These are phyloP conservation scores for Rubroshorea leprosula DNA, from an alignment of 345 rosid species.

Conservation along the genomic window DNA sequence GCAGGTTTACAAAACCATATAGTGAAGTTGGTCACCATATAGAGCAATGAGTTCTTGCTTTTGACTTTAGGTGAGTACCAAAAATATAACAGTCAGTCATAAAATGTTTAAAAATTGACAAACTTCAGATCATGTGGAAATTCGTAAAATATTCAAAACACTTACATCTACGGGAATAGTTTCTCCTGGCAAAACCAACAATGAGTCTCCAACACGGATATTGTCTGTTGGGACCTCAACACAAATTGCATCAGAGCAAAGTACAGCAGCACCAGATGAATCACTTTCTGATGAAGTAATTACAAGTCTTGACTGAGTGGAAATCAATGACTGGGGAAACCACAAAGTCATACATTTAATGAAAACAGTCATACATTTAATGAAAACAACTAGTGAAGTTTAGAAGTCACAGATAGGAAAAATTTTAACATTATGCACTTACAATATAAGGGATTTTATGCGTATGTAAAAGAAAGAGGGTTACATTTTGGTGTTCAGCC, in stretches of 20 bases:
- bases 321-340: constrained; percentile 74
- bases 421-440: neutral
- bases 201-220: constrained; percentile 78
- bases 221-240: constrained; percentile 80
- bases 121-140: constrained; percentile 3
- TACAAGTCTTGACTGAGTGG: constrained; percentile 83
- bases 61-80: too few relatives aligned
- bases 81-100: too few relatives aligned
- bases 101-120: too few relatives aligned
- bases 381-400: too few relatives aligned
- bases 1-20: too few relatives aligned
- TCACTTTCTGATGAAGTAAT: constrained; percentile 67
- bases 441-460: too few relatives aligned
- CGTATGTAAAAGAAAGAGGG: too few relatives aligned
- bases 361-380: too few relatives aligned
- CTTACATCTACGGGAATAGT: constrained; percentile 93
- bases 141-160: constrained; percentile 13
- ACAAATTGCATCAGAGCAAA: constrained; percentile 77
- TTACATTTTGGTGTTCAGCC: neutral
- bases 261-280: constrained; percentile 49
- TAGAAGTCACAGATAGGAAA: neutral
- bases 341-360: constrained; percentile 11
- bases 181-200: constrained; percentile 93
- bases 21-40: too few relatives aligned
- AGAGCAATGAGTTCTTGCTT: too few relatives aligned